phyloP scores from a whole-genome alignment of 208 protist species.

The Wallacemonas collosoma region DNA sequence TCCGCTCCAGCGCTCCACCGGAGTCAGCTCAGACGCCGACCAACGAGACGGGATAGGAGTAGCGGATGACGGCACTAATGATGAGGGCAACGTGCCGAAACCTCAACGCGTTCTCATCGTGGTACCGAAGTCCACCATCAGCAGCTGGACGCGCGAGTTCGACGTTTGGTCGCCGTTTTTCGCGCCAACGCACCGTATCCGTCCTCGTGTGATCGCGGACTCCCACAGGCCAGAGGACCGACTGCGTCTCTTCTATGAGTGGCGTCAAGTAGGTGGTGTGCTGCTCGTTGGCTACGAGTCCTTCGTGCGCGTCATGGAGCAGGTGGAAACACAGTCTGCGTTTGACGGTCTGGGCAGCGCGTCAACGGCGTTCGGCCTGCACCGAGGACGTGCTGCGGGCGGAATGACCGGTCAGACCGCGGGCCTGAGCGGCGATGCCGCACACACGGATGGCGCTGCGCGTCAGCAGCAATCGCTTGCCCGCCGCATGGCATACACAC shows the following conservation, averaged over 20 bases:
- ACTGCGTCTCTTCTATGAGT: constrained; percentile 37
- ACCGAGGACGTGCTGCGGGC: constrained; percentile 5
- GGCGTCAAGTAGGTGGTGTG: constrained; percentile 63
- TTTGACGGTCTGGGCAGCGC: constrained; percentile 14
- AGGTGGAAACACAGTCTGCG: constrained; percentile 34
- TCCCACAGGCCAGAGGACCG: constrained; percentile 17
- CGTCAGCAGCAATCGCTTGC: background rate
- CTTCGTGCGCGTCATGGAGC: constrained; percentile 54
- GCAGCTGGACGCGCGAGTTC: constrained; percentile 69
- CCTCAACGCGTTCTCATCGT: constrained; percentile 54
- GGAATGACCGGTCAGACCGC: background rate
- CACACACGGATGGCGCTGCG: background rate
- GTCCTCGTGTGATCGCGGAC: constrained; percentile 13
- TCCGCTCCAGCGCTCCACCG: background rate
- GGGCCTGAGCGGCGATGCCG: background rate
- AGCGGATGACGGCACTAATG: background rate
- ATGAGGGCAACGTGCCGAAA: background rate
- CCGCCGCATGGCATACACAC: constrained; percentile 17
- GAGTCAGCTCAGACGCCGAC: background rate
- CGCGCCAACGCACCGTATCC: constrained; percentile 43
- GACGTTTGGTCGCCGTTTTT: constrained; percentile 59
- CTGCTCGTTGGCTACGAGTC: constrained; percentile 81
- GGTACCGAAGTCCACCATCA: constrained; percentile 74
- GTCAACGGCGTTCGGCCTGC: constrained; percentile 4
- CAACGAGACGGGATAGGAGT: too few species aligned